These are phyloP conservation scores for Skeletonema tropicum DNA, from an alignment of 108 stramenopile genomes.

Conservation along the genomic window DNA sequence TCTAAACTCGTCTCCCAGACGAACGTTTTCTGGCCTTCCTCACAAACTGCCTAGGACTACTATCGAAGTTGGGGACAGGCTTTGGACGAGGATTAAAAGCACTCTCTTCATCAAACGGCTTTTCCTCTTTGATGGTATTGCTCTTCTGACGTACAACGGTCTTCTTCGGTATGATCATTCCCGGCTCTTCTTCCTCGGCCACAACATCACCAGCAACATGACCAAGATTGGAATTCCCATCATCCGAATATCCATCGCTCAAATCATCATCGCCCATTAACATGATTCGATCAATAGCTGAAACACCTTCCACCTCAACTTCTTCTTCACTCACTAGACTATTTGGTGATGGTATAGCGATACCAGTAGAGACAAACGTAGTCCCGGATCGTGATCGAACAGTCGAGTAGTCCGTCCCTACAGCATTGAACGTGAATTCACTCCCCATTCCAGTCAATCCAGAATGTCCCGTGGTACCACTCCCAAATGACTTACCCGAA, in stretches of 20 bases:
- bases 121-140: slow-evolving; percentile 22
- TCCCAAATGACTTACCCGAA: slow-evolving; percentile 2
- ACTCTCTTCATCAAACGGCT: slow-evolving; percentile 38
- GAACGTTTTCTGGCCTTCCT: slow-evolving; percentile 8
- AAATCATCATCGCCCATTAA: background rate
- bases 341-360: background rate
- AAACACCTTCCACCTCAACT: slow-evolving; percentile 1
- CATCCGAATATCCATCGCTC: background rate
- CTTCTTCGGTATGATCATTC: slow-evolving; percentile 12
- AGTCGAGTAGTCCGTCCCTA: slow-evolving; percentile 10
- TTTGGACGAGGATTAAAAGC: slow-evolving; percentile 7
- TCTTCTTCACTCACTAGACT: background rate
- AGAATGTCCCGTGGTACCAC: slow-evolving; percentile 20
- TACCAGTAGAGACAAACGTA: background rate
- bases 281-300: background rate
- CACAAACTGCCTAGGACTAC: slow-evolving; percentile 17
- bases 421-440: slow-evolving; percentile 44
- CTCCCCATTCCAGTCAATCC: slow-evolving; percentile 1
- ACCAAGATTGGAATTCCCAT: background rate
- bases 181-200: slow-evolving; percentile 5
- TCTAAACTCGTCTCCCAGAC: slow-evolving; percentile 8
- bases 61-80: slow-evolving; percentile 6
- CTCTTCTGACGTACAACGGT: background rate
- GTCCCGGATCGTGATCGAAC: background rate
- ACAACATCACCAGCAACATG: slow-evolving; percentile 4